phyloP scores from a whole-genome alignment of 2,329 filamentous ascomycete genomes.

The Phoma herbarum region DNA sequence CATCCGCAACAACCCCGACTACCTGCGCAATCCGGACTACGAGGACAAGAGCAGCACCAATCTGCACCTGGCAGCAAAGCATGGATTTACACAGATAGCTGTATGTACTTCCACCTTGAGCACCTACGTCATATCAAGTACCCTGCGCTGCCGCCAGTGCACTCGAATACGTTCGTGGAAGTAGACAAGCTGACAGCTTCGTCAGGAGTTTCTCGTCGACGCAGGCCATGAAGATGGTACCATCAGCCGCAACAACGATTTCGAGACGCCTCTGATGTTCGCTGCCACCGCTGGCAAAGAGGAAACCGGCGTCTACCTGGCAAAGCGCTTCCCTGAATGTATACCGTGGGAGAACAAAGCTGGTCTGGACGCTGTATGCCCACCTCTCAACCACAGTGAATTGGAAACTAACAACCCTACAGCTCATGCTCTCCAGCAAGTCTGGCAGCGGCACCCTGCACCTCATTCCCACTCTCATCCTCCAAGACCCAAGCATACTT shows the following conservation, averaged over 20 bases:
- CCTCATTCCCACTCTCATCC: constrained; percentile 52
- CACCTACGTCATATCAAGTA: constrained; percentile 13
- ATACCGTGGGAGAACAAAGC: constrained; percentile 72
- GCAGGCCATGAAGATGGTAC: constrained; percentile 77
- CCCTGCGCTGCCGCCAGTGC: not conserved
- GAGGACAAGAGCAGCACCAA: constrained; percentile 81
- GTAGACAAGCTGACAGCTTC: too few species aligned
- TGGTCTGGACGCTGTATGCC: constrained; percentile 72
- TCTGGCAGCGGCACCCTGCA: constrained; percentile 55
- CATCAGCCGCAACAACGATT: constrained; percentile 78
- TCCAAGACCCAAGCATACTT: constrained; percentile 41
- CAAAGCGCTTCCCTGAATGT: constrained; percentile 68
- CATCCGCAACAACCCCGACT: constrained; percentile 72
- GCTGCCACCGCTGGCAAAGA: constrained; percentile 75
- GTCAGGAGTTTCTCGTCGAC: constrained; percentile 71
- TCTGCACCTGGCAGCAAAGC: constrained; percentile 79
- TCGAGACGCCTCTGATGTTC: constrained; percentile 84
- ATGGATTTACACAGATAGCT: constrained; percentile 75
- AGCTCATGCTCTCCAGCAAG: constrained; percentile 53
- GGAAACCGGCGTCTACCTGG: constrained; percentile 76
- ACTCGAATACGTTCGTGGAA: too few species aligned
- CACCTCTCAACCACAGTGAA: not conserved
- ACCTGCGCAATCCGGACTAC: constrained; percentile 82
- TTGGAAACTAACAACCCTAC: constrained; percentile 3
- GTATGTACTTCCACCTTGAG: constrained; percentile 38